These are phyloP conservation scores for Myxozyma lipomycoides DNA, from an alignment of 805 yeast genomes.

Conservation along the genomic window DNA sequence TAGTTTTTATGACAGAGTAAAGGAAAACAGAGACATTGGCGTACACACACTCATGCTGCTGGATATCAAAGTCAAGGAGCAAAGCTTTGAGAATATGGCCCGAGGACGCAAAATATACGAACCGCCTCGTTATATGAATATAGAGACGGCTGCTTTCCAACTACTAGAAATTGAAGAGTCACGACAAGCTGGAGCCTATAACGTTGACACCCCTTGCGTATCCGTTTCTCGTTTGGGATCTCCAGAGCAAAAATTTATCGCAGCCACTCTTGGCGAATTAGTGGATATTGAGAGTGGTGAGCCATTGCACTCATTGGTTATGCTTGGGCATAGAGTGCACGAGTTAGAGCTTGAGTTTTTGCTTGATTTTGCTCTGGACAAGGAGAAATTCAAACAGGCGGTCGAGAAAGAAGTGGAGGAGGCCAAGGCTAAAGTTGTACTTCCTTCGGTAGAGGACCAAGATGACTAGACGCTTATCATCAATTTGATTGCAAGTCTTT, in stretches of 20 bases:
- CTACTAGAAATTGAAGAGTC: constrained; percentile 80
- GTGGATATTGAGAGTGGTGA: constrained; percentile 85
- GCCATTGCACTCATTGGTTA: constrained; percentile 86
- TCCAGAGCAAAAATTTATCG: constrained; percentile 73
- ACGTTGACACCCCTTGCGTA: constrained; percentile 85
- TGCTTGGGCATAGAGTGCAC: constrained; percentile 88
- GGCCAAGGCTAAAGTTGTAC: constrained; percentile 6
- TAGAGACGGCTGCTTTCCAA: constrained; percentile 84
- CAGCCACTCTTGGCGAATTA: constrained; percentile 76
- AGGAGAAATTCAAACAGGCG: constrained; percentile 46
- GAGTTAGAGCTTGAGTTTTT: constrained; percentile 86
- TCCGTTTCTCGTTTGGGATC: constrained; percentile 91
- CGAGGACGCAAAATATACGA: constrained; percentile 88
- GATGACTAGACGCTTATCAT: constrained; percentile 5
- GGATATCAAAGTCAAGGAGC: constrained; percentile 92
- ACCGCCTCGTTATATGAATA: constrained; percentile 95
- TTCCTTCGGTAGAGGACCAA: constrained; percentile 11
- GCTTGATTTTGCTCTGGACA: constrained; percentile 66
- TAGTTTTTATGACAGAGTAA: constrained; percentile 80
- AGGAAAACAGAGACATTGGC: constrained; percentile 88
- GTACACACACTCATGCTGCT: constrained; percentile 82
- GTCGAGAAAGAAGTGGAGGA: constrained; percentile 41
- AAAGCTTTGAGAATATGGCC: constrained; percentile 88
- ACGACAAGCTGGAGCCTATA: constrained; percentile 73
- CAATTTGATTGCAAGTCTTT: neutral